phyloP scores from a whole-genome alignment of 495 filamentous ascomycete species.

The Annulohypoxylon bovei region DNA sequence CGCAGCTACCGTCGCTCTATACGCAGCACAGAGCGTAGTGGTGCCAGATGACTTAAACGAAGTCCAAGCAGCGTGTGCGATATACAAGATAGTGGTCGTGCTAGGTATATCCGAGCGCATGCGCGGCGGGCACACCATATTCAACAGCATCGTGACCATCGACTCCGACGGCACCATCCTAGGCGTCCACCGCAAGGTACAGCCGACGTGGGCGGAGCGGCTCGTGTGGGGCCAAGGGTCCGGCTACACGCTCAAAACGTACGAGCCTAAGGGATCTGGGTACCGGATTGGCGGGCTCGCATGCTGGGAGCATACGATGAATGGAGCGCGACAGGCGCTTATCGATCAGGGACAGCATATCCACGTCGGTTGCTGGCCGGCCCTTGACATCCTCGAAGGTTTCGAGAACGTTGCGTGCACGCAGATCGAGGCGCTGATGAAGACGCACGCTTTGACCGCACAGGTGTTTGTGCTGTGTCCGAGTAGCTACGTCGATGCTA shows the following conservation, averaged over 20 bases:
- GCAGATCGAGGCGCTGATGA: conserved; percentile 59
- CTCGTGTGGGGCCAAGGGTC: conserved; percentile 58
- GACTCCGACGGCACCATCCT: conserved; percentile 52
- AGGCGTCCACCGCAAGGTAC: conserved; percentile 59
- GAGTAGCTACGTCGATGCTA: conserved; percentile 53
- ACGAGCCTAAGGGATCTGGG: conserved; percentile 33
- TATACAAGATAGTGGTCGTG: conserved; percentile 43
- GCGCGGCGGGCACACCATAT: conserved; percentile 49
- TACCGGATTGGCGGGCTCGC: conserved; percentile 57
- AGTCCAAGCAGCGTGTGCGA: conserved; percentile 49
- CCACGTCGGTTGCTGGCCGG: conserved; percentile 55
- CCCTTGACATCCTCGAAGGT: conserved; percentile 50
- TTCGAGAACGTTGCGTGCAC: conserved; percentile 49
- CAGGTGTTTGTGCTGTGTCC: conserved; percentile 55
- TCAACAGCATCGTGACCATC: conserved; percentile 57
- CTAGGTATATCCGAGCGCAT: conserved; percentile 55
- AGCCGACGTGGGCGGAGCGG: conserved; percentile 60
- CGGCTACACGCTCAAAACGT: conserved; percentile 49
- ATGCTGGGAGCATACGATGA: conserved; percentile 62
- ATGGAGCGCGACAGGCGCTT: conserved; percentile 54
- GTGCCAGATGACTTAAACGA: conserved; percentile 47
- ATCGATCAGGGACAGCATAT: conserved; percentile 53
- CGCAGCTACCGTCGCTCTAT: conserved; percentile 40
- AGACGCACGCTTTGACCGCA: conserved; percentile 54
- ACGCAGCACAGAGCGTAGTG: conserved; percentile 50